Evolutionary conservation across 805 yeast genomes (phyloP), one percentile per base, ranked within the genome.

Genomic region (Saccharomycopsis synnaedendra): DNA sequence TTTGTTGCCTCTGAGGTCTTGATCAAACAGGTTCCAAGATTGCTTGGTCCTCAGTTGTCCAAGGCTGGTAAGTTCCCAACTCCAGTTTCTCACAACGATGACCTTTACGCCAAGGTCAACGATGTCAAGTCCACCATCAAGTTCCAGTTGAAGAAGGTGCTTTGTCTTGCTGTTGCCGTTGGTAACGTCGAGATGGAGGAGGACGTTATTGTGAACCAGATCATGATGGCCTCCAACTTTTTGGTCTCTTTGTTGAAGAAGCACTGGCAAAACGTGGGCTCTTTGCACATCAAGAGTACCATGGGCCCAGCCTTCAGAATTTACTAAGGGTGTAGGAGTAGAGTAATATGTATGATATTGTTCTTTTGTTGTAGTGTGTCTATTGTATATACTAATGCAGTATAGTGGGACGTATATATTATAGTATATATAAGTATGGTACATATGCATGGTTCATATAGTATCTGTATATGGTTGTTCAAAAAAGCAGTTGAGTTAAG

Each of bases 51-150:
- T 73, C 96, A 90, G 75, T 87, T 93, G 70, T 93, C 98, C 63
- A 93, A 93, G 85, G 97, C 97, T 70, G 98, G 98, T 85, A 93
- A 93, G 90, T 93, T 93, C 96, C 99, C 99, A 75, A 90, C 97
- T 72, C 99, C 99, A 76, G 98, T 93, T 65, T 93, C 99, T 59
- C 98, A 93, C 85, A 80, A 85, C 74, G 99, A 93, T 71, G 98
- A 93, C 73, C 82, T 93, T 70, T 85, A 86, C 82, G 68, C 80
- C 62, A 93, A 90, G 86, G 93, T 93, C 66, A 81, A 76, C 65
- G 99, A 93, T 70, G 97, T 93, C 66, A 89, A 84, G 79, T 89
- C 98, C 60, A 93, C 99, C 82, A 88, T 93, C 81, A 93, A 90
- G 86, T 93, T 93, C 95, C 99, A 93, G 80, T 84, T 93, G 78